A percentile compares a stretch with the other conserved stretches of the same genome.
Evolutionary conservation across 164 flowering plant species (phyloP).

Genomic region (Aristolochia fimbriata): DNA sequence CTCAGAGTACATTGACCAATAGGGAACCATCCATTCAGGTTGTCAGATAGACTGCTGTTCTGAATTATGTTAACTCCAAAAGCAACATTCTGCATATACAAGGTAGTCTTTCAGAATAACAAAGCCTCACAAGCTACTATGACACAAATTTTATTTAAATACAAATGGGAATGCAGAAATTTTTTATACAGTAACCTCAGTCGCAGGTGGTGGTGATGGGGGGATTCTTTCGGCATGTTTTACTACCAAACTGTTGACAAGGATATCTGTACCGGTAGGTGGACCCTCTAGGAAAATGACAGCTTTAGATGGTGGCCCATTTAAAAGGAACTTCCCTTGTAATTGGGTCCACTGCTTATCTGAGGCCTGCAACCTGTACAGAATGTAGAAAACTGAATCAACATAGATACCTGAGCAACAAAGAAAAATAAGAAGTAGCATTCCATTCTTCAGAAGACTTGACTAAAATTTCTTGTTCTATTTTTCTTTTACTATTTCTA

Average conservation of each 20-base stretch:
- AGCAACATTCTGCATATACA: slow-evolving; percentile 40
- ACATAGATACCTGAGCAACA: too few relatives aligned
- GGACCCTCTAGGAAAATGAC: slow-evolving; percentile 89
- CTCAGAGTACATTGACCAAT: slow-evolving; percentile 76
- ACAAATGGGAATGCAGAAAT: not conserved
- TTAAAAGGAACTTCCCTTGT: slow-evolving; percentile 81
- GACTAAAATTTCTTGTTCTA: too few relatives aligned
- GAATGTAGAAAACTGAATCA: not conserved
- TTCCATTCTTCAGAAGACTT: not conserved
- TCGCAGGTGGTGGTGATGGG: slow-evolving; percentile 68
- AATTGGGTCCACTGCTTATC: slow-evolving; percentile 79
- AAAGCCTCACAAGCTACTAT: not conserved
- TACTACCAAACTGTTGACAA: slow-evolving; percentile 60
- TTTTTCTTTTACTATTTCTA: too few relatives aligned
- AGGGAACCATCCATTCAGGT: slow-evolving; percentile 74
- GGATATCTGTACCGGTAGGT: slow-evolving; percentile 91
- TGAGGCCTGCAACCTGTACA: slow-evolving; percentile 66
- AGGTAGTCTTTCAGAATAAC: not conserved
- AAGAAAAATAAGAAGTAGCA: too few relatives aligned
- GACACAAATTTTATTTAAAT: not conserved
- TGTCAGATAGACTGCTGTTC: slow-evolving; percentile 59
- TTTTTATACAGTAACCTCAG: slow-evolving; percentile 40
- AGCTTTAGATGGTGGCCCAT: slow-evolving; percentile 59
- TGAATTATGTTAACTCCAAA: slow-evolving; percentile 68
- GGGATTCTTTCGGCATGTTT: slow-evolving; percentile 69